Base-by-base conservation (phyloP, 345 rosid species). In the Sapria himalayana region DNA sequence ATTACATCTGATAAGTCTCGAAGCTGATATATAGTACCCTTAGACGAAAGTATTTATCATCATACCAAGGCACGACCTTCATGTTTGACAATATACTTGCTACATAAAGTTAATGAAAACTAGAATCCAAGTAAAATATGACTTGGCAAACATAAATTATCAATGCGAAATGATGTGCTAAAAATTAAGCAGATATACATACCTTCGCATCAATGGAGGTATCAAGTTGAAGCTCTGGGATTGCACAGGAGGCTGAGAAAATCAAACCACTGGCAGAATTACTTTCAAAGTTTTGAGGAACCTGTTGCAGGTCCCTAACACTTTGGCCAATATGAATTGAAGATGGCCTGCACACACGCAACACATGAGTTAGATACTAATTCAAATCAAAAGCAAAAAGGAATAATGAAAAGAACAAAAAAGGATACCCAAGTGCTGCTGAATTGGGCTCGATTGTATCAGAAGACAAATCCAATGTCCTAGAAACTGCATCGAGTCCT, bases 361-460 rank as follows among this genome's bases (percentile, higher is more conserved):
- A 49, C 51, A 39, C 24, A 38, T 46, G 12, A 40, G 47, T 32
- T 23, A 39, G 9, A n/a, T 9, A 55, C 20, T 16, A 14, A 40
- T 15, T 37, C 17, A 21, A 36, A 25, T 9, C 32, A 15, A 33
- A 8, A 16, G 21, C 13, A 40, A 31, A 15, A 8, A 22, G 19
- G n/a, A 22, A 42, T 15, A 22, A 15, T 13, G 3, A 15, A 43
- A 43, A 31, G 37, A 32, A 33, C 22, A 38, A 10, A 37, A 43
- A 38, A 37, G 36, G 82, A 94, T 93, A 81, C 13, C 65, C 39
- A 59, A 62, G 52, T 15, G 77, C 51, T 49, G 70, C 62, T 35
- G 85, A 48, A 32, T 58, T 50, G 35, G 81, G 50, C 29, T 74
- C 95, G 38, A 65, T 55, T 25, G 68, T 61, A 53, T 73, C 91